A percentile compares a stretch with the other conserved stretches of the same genome.
phyloP scores from a whole-genome alignment of 2,329 filamentous ascomycete genomes.

The Thermothelomyces thermophilus region DNA sequence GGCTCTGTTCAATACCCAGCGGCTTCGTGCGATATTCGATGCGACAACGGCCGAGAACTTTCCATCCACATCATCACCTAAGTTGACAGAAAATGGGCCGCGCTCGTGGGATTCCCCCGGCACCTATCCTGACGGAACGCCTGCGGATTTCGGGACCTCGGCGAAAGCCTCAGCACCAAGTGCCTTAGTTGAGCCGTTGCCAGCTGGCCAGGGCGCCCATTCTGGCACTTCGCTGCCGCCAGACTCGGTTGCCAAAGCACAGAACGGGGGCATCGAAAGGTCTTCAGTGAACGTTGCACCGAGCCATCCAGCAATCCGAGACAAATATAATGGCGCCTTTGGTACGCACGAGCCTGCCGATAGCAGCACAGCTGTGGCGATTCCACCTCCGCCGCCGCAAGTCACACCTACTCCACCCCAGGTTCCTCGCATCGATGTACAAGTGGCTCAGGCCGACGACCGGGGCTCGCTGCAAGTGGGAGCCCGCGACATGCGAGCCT shows the following conservation, averaged over 20 bases:
- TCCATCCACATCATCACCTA: neutral
- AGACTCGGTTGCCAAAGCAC: neutral
- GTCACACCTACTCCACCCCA: neutral
- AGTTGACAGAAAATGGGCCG: neutral
- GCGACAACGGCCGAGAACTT: neutral
- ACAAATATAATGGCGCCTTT: conserved; percentile 1
- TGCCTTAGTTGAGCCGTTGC: neutral
- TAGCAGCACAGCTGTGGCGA: neutral
- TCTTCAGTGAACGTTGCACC: neutral
- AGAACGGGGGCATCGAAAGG: neutral
- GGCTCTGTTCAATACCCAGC: conserved; percentile 39
- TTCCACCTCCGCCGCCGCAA: neutral
- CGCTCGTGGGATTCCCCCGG: neutral
- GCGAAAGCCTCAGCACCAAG: neutral
- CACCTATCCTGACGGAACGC: neutral
- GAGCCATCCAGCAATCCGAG: neutral
- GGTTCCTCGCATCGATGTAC: conserved; percentile 5
- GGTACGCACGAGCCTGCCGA: neutral
- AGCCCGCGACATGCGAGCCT: conserved; percentile 15
- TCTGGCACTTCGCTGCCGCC: too few species aligned
- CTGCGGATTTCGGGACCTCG: neutral
- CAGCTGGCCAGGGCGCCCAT: neutral
- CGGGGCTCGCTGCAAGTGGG: neutral
- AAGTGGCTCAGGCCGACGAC: neutral
- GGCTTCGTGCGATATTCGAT: conserved; percentile 13